phyloP scores from a whole-genome alignment of 2,329 filamentous ascomycete genomes.

The Trichophyton equinum region DNA sequence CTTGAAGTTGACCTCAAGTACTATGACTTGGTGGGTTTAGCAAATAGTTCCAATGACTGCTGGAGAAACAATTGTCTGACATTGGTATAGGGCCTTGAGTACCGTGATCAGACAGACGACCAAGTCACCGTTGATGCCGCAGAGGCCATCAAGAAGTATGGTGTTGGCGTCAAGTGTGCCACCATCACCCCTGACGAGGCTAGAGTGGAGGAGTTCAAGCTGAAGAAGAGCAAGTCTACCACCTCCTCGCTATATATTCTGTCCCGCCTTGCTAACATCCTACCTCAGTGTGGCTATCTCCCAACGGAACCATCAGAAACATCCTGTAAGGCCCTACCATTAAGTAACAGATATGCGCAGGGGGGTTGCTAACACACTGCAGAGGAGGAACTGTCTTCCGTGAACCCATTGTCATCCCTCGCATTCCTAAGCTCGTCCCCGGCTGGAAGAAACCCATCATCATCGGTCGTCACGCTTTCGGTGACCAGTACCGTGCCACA shows the following conservation, averaged over 20 bases:
- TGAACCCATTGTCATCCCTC: constrained; percentile 92
- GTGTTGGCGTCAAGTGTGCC: constrained; percentile 96
- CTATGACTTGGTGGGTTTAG: constrained; percentile 57
- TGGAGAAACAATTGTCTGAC: constrained; percentile 9
- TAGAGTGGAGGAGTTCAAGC: constrained; percentile 92
- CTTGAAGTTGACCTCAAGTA: constrained; percentile 97
- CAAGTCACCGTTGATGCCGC: constrained; percentile 91
- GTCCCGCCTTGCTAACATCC: constrained; percentile 8
- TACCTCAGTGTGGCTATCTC: constrained; percentile 80
- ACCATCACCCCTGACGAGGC: constrained; percentile 98
- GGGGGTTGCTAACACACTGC: neutral
- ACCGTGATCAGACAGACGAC: constrained; percentile 92
- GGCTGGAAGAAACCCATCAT: constrained; percentile 99
- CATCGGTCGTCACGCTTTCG: constrained; percentile 95
- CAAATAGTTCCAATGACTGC: neutral
- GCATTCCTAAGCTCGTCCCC: constrained; percentile 82
- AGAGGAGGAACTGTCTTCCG: constrained; percentile 93
- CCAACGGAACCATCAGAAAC: constrained; percentile 76
- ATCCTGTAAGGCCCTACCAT: constrained; percentile 37
- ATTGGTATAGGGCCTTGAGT: constrained; percentile 55
- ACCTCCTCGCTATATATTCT: neutral
- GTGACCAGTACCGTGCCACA: constrained; percentile 96
- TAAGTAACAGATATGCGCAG: neutral
- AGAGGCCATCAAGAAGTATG: constrained; percentile 98
- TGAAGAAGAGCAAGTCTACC: constrained; percentile 73